phyloP scores from a whole-genome alignment of 2,329 filamentous ascomycete species.

The Cercospora zeae-maydis region DNA sequence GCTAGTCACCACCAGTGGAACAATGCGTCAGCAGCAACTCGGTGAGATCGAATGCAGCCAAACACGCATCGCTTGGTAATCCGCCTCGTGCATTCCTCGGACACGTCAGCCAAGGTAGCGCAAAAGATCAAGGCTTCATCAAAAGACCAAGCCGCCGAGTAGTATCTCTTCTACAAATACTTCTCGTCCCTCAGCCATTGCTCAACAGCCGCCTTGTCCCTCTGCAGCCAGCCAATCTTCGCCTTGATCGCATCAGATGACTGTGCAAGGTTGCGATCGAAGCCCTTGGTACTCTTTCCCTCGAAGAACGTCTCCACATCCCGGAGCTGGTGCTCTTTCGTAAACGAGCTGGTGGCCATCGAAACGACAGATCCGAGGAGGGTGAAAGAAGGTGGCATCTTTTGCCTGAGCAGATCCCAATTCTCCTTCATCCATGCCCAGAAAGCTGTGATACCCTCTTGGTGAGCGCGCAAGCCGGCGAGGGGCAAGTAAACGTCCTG shows the following conservation, averaged over 20 bases:
- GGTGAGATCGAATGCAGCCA: neutral
- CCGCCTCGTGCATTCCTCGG: too few species aligned
- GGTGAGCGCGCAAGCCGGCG: conserved; percentile 70
- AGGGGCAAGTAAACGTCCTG: conserved; percentile 93
- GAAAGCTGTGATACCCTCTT: conserved; percentile 73
- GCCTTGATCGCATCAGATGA: conserved; percentile 79
- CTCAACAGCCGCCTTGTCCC: conserved; percentile 74
- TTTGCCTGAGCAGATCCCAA: conserved; percentile 79
- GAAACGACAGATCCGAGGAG: conserved; percentile 83
- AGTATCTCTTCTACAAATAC: conserved; percentile 46
- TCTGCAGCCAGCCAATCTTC: conserved; percentile 75
- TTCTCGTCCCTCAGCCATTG: conserved; percentile 65
- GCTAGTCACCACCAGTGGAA: neutral
- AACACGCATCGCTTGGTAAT: neutral
- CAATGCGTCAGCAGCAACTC: neutral
- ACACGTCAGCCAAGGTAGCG: too few species aligned
- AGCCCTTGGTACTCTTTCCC: conserved; percentile 78
- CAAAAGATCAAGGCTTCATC: too few species aligned
- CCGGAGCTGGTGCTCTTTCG: conserved; percentile 68
- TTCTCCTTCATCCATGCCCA: conserved; percentile 82
- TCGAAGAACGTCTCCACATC: conserved; percentile 78
- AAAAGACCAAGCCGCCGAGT: neutral
- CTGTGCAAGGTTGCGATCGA: conserved; percentile 85
- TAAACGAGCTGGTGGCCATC: conserved; percentile 78
- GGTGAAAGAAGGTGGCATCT: conserved; percentile 77